phyloP scores from a whole-genome alignment of 306 rosid species.

The Glycine latifolia region DNA sequence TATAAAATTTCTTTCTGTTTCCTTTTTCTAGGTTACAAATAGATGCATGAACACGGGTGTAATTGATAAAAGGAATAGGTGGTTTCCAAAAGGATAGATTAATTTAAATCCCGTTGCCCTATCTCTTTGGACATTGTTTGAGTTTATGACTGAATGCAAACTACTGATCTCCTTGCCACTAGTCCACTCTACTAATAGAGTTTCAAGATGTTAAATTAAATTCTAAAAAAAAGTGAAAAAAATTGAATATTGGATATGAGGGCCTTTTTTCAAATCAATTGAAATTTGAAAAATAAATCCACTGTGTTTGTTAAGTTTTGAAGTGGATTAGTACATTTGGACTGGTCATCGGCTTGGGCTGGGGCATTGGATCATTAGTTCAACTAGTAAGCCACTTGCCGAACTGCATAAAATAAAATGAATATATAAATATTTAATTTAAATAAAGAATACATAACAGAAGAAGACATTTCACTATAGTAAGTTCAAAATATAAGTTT shows the following conservation, averaged over 20 bases:
- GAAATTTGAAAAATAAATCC: background rate
- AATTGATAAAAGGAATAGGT: background rate
- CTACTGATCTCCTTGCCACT: background rate
- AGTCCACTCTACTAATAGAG: conserved; percentile 6
- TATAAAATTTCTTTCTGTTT: background rate
- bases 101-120: background rate
- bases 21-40: background rate
- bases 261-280: background rate
- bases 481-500: no score
- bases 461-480: background rate
- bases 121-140: background rate
- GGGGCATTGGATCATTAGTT: no score
- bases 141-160: background rate
- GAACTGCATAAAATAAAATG: no score
- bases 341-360: no score
- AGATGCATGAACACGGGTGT: background rate
- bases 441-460: no score
- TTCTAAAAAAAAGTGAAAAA: background rate
- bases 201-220: conserved; percentile 9
- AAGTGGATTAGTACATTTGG: background rate
- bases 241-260: background rate
- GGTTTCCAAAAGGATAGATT: conserved; percentile 7
- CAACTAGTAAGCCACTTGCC: no score
- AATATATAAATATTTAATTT: no score
- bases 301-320: conserved; percentile 1